Conservation (phyloP, 345 rosid genomes). For the Melastoma malabathricum region DNA sequence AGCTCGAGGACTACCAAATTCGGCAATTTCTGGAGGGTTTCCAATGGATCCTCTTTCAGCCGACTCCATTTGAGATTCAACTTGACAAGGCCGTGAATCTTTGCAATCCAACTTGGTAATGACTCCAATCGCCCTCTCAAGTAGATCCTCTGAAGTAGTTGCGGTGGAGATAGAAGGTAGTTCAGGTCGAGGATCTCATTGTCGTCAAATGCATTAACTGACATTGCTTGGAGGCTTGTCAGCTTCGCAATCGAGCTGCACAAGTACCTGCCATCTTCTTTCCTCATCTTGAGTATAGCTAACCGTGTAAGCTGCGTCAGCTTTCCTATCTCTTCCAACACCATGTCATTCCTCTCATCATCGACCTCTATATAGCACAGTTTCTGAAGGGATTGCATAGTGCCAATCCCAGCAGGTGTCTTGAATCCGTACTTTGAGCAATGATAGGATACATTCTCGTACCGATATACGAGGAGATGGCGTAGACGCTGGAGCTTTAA, state of each 20-base stretch:
- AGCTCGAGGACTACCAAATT: constrained; percentile 25
- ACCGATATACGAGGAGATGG: constrained; percentile 24
- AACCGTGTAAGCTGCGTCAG: constrained; percentile 23
- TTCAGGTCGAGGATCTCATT: constrained; percentile 21
- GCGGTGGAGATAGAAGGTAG: constrained; percentile 18
- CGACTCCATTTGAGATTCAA: constrained; percentile 16
- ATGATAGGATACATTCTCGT: constrained; percentile 13
- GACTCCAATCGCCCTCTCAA: constrained; percentile 16
- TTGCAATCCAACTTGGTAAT: constrained; percentile 13
- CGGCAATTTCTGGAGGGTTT: constrained; percentile 17
- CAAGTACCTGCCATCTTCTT: constrained; percentile 20
- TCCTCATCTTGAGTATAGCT: constrained; percentile 22
- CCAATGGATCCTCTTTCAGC: constrained; percentile 19
- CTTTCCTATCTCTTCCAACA: constrained; percentile 23
- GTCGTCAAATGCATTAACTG: constrained; percentile 13
- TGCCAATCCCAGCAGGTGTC: constrained; percentile 14
- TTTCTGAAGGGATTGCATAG: constrained; percentile 24
- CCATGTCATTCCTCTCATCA: background rate
- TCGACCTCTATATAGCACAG: constrained; percentile 23
- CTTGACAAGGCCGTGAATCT: constrained; percentile 15
- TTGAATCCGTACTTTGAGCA: constrained; percentile 18
- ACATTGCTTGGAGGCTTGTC: too few relatives aligned
- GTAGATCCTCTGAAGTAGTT: constrained; percentile 18
- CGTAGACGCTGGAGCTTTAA: constrained; percentile 23
- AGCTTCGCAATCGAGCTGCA: too few relatives aligned